These are phyloP conservation scores for Coemansia furcata DNA, from an alignment of 192 early-diverging fungal genomes.

Conservation along the genomic window DNA sequence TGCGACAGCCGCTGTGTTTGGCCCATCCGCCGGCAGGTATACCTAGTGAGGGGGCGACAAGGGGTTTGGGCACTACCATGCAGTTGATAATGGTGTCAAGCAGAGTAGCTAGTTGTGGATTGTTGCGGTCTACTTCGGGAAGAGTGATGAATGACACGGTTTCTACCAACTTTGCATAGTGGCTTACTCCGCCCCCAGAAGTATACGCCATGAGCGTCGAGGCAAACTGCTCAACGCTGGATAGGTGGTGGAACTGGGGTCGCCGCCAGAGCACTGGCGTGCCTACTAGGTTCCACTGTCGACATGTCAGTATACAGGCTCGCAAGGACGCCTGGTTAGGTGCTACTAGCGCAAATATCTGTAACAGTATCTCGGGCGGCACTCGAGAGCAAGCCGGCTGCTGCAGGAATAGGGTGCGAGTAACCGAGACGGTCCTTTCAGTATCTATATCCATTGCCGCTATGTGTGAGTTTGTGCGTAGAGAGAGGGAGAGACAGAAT, in stretches of 20 bases:
- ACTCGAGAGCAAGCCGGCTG: constrained; percentile 28
- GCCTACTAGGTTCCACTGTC: constrained; percentile 51
- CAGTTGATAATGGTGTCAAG: constrained; percentile 42
- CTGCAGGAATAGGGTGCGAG: not conserved
- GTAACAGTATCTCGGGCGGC: constrained; percentile 35
- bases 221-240: constrained; percentile 38
- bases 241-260: constrained; percentile 43
- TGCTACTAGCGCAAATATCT: constrained; percentile 24
- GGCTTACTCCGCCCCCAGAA: constrained; percentile 4
- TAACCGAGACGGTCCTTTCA: not conserved
- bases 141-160: constrained; percentile 43
- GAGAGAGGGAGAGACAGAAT: not conserved
- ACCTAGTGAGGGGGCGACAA: not conserved
- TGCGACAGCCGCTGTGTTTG: not conserved
- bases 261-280: constrained; percentile 52
- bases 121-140: constrained; percentile 43
- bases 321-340: constrained; percentile 34
- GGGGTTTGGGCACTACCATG: constrained; percentile 13
- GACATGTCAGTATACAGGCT: constrained; percentile 46
- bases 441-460: not conserved
- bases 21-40: not conserved
- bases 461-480: not conserved
- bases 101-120: constrained; percentile 36
- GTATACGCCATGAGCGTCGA: constrained; percentile 16
- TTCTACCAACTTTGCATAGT: constrained; percentile 31